These are phyloP conservation scores for Globisporangium iwayamae DNA, from an alignment of 352 stramenopile genomes.

Conservation along the genomic window DNA sequence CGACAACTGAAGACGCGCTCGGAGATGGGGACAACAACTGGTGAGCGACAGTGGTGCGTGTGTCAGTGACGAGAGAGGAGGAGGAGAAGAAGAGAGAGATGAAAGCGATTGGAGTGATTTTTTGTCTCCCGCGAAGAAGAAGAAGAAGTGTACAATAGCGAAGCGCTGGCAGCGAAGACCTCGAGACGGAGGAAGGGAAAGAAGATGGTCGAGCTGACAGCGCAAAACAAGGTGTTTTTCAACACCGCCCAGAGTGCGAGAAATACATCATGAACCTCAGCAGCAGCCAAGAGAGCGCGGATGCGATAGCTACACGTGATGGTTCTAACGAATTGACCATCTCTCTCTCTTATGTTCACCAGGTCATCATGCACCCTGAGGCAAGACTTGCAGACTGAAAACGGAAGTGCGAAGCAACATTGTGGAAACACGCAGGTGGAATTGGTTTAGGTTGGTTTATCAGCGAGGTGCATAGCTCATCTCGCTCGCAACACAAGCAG, in stretches of 20 bases:
- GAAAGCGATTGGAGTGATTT: slow-evolving; percentile 21
- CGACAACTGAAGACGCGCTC: not conserved
- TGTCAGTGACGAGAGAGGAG: slow-evolving; percentile 4
- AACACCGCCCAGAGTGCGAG: slow-evolving; percentile 67
- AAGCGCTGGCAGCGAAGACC: slow-evolving; percentile 2
- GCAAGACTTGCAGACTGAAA: not conserved
- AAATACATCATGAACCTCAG: slow-evolving; percentile 16
- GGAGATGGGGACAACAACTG: not conserved
- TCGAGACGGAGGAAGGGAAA: slow-evolving; percentile 2
- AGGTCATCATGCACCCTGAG: not conserved
- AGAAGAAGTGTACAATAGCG: slow-evolving; percentile 51
- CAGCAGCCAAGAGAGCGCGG: not conserved
- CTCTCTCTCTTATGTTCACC: not conserved
- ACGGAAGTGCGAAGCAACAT: not conserved
- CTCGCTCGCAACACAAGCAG: not conserved
- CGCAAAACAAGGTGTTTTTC: slow-evolving; percentile 76
- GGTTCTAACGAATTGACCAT: not conserved
- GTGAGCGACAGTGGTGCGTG: too few species aligned
- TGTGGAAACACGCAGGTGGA: not conserved
- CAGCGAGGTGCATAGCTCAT: not conserved
- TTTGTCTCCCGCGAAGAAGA: slow-evolving; percentile 24
- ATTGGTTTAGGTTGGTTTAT: slow-evolving; percentile 1
- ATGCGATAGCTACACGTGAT: not conserved
- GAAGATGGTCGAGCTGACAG: slow-evolving; percentile 13
- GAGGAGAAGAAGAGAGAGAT: slow-evolving; percentile 12